Conservation (phyloP, 106 monocot genomes). For the Chionographis japonica region DNA sequence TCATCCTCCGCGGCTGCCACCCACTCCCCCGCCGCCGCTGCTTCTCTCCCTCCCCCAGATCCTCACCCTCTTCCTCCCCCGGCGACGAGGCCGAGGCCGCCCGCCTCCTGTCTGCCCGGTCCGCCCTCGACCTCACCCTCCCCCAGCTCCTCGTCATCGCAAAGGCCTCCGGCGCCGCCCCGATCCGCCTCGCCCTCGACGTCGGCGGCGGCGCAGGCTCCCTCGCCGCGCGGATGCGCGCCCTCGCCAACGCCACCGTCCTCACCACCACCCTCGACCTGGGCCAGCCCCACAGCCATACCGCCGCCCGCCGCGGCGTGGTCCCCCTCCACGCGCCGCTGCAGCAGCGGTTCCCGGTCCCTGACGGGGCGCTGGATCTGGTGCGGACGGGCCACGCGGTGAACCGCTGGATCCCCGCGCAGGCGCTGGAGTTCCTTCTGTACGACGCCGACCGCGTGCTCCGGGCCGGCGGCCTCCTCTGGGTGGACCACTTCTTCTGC, state of each 20-base stretch:
- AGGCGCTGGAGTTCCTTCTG: conserved; percentile 69
- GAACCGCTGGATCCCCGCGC: conserved; percentile 87
- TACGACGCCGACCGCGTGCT: conserved; percentile 83
- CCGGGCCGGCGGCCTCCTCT: conserved; percentile 61
- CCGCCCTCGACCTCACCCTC: conserved; percentile 68
- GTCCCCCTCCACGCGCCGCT: conserved; percentile 81
- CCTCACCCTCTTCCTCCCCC: conserved; percentile 26
- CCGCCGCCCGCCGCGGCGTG: conserved; percentile 60
- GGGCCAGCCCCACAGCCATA: conserved; percentile 61
- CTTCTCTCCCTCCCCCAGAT: conserved; percentile 54
- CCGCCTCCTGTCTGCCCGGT: conserved; percentile 46
- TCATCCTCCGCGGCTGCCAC: conserved; percentile 92
- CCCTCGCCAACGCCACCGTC: conserved; percentile 47
- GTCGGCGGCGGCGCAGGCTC: conserved; percentile 72
- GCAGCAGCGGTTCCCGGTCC: conserved; percentile 83
- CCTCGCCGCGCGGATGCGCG: conserved; percentile 52
- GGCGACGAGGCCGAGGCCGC: conserved; percentile 15
- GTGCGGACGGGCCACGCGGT: conserved; percentile 88
- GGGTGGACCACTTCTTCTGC: conserved; percentile 95
- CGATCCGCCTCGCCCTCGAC: conserved; percentile 69
- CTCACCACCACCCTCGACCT: conserved; percentile 78
- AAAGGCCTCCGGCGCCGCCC: conserved; percentile 17
- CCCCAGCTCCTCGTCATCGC: conserved; percentile 62
- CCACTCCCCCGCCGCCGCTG: conserved; percentile 99
- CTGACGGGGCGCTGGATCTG: conserved; percentile 64